Base-by-base conservation (phyloP, 805 yeast genomes). In the Saturnispora galanensis region DNA sequence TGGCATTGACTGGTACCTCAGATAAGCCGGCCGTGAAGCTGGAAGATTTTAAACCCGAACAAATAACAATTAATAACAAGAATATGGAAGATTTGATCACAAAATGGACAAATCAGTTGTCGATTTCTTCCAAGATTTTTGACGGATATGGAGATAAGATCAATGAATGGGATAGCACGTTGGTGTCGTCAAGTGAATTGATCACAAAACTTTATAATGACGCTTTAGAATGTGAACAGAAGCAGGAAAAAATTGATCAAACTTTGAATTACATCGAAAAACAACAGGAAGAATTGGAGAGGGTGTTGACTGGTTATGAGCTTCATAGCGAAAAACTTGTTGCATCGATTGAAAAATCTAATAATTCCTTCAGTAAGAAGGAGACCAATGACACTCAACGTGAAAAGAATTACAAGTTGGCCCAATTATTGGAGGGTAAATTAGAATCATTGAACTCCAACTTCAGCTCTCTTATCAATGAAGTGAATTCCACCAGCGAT, bases 201-300 rank as follows among this genome's bases (percentile, higher is more conserved):
- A 84, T 90, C 26, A 70, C 84, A 21, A 79, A 82, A 48, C 67
- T 90, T 37, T 86, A 84, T 60, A 71, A 80, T 32, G 89, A 86
- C 50, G 81, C 93, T 3, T 62, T 81, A 33, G 77, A 78, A 43
- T 95, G 96, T 5, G 96, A 89, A 56, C 84, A 82, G 52, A 77
- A 84, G 42, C 97, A 90, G 58, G 69, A 71, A 36, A 84, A 82
- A 53, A 81, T 93, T 39, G 97, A 93, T 53, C 96, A 88, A 61
- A 82, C 88, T 34, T 69, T 93, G 45, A 69, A 79, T 35, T 90
- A 88, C 57, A 83, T 93, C 41, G 93, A 84, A 56, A 81, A 82
- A 53, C 97, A 93, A 60, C 98, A 93, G 59, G 86, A 84, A 47
- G 97, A 90, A 56, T 68, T 93, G 40, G 98, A 90, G 48, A 69